Evolutionary conservation across 371 early-diverging fungal genomes (phyloP).

Genomic region (Syncephalastrum contaminatum): DNA sequence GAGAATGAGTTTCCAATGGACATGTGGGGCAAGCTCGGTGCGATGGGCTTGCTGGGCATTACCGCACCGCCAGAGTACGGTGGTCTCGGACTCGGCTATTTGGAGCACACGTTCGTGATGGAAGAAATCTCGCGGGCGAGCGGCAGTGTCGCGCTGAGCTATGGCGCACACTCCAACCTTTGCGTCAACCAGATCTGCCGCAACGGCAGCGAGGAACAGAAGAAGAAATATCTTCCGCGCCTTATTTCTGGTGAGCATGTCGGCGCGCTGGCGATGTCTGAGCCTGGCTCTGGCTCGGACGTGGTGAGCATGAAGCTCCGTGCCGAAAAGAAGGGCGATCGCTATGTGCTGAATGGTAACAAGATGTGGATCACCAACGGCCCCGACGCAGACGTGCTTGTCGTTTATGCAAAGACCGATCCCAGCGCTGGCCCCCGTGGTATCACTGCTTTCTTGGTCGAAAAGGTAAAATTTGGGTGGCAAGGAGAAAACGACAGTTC

Average conservation of each 20-base stretch:
- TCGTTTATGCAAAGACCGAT: constrained; percentile 95
- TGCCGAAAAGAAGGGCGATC: constrained; percentile 84
- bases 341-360: constrained; percentile 81
- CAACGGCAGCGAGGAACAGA: constrained; percentile 90
- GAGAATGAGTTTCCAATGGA: constrained; percentile 89
- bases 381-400: constrained; percentile 89
- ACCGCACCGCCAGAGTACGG: constrained; percentile 88
- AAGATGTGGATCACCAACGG: constrained; percentile 99
- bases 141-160: constrained; percentile 90
- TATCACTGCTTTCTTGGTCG: constrained; percentile 94
- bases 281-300: constrained; percentile 90
- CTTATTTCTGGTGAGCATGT: constrained; percentile 90
- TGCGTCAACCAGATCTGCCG: constrained; percentile 96
- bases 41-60: constrained; percentile 94
- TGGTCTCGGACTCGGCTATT: constrained; percentile 90
- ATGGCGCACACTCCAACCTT: constrained; percentile 97
- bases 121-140: constrained; percentile 91
- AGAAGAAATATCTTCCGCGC: constrained; percentile 89
- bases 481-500: constrained; percentile 1
- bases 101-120: constrained; percentile 92
- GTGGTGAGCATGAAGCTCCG: constrained; percentile 92
- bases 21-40: constrained; percentile 96
- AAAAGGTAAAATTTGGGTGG: constrained; percentile 55
- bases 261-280: constrained; percentile 97
- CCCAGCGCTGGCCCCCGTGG: constrained; percentile 78